Evolutionary conservation across 2,329 filamentous ascomycete species (phyloP), one percentile per base, ranked within the genome.

Genomic region (Phoma herbarum): DNA sequence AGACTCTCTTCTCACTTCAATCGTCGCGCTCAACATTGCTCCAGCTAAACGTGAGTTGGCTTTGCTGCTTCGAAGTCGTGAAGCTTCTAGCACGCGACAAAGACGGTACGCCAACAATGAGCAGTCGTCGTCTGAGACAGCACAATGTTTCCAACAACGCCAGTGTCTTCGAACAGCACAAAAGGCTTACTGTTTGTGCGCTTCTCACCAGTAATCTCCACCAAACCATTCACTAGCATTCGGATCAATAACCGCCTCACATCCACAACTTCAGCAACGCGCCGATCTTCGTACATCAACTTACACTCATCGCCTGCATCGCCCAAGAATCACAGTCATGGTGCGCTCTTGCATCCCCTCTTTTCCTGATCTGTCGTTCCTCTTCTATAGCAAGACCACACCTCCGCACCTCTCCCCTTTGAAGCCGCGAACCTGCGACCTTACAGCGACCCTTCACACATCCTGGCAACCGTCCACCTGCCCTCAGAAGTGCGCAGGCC

Each of bases 71-170:
- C 31, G 46, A 22, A 16, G 7, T 16, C 8, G 20, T n/a, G 14
- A 25, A 18, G 28, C 28, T n/a, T 43, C 12, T 23, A 18, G 7
- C 20, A 29, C 28, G 41, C 39, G 16, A 52, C 39, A 44, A 35
- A 43, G 39, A 44, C 12, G 6, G 29, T 4, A 44, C 28, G 12
- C 28, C 20, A 20, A 29, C 16, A 22, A 26, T 14, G 10, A 43
- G 12, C 29, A 35, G 23, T 16, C 28, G 10, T 14, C 12, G 39
- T 14, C 14, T 20, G 29, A 25, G 49, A 52, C 22, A 29, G 10
- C 29, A 48, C 44, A 55, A 48, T 42, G 37, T 23, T 23, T 41
- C n/a, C 14, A 50, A 45, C 37, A 37, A 49, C 33, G 33, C n/a
- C 20, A 53, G 42, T 12, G 29, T 20, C 8, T 29, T 35, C 35